Percentiles rank a stretch among this genome's conserved stretches.
These are phyloP conservation scores for Singerocomus inundabilis DNA, from an alignment of 1,284 basidiomycete genomes.

Conservation along the genomic window DNA sequence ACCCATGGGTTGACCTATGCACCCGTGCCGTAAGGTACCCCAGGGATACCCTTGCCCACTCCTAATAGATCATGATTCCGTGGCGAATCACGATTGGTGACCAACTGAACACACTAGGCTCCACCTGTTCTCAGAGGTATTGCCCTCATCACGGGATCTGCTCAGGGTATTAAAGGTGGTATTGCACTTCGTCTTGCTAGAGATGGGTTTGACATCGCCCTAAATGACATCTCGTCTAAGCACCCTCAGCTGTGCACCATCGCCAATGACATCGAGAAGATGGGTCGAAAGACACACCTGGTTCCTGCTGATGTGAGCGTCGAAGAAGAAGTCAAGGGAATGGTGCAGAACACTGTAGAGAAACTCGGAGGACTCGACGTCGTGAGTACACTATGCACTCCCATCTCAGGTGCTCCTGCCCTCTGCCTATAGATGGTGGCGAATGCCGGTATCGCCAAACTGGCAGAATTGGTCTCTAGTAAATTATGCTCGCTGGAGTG, in stretches of 20 bases:
- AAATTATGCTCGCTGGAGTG: background rate
- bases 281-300: constrained; percentile 13
- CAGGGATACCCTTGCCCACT: no score
- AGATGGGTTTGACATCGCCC: constrained; percentile 21
- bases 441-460: constrained; percentile 9
- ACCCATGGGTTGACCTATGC: no score
- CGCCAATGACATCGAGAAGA: constrained; percentile 13
- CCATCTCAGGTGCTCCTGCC: background rate
- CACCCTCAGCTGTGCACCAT: constrained; percentile 7
- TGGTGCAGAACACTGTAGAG: background rate
- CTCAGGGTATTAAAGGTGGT: constrained; percentile 18
- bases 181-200: constrained; percentile 19
- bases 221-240: constrained; percentile 16
- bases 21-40: no score
- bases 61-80: no score
- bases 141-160: constrained; percentile 20
- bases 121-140: no score
- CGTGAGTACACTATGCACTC: background rate
- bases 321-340: no score
- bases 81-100: no score
- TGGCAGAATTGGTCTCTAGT: constrained; percentile 6
- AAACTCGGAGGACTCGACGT: constrained; percentile 19
- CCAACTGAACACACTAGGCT: no score
- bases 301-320: constrained; percentile 15
- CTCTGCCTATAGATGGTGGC: constrained; percentile 14